Percentiles rank a stretch among this genome's conserved stretches.
Conservation (phyloP, 805 yeast genomes). For the Starmerella apicola region DNA sequence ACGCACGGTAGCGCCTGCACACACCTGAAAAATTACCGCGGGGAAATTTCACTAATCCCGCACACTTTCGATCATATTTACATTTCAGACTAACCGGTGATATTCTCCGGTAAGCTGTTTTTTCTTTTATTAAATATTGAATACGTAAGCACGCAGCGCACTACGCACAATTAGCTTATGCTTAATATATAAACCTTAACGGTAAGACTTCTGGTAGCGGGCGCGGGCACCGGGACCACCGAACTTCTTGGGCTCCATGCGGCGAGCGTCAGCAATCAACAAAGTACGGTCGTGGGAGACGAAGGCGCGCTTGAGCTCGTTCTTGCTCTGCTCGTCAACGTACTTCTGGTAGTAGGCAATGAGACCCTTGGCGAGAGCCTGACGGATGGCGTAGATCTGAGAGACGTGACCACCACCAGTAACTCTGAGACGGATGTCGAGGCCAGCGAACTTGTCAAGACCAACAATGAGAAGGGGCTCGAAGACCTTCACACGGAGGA, state of each 20-base stretch:
- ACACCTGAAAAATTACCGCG: no score
- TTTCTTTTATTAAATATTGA: no score
- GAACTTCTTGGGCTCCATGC: constrained; percentile 99
- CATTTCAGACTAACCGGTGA: no score
- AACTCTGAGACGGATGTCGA: constrained; percentile 98
- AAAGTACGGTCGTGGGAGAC: constrained; percentile 97
- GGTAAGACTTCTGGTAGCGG: constrained; percentile 99
- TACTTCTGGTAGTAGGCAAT: constrained; percentile 99
- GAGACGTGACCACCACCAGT: constrained; percentile 99
- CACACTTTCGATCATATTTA: no score
- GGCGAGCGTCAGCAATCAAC: constrained; percentile 98
- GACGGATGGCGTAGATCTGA: constrained; percentile 99
- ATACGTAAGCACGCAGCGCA: no score
- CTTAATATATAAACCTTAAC: constrained; percentile 57
- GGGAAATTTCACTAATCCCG: no score
- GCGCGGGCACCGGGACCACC: constrained; percentile 99
- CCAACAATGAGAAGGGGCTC: constrained; percentile 98
- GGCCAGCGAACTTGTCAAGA: constrained; percentile 94
- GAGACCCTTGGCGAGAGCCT: constrained; percentile 98
- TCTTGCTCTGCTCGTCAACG: constrained; percentile 99
- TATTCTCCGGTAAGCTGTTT: no score
- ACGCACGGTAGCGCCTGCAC: no score
- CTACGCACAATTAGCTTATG: no score
- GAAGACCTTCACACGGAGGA: constrained; percentile 98
- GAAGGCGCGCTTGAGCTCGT: constrained; percentile 97